A percentile compares a stretch with the other conserved stretches of the same genome.
These are phyloP conservation scores for Henckelia pumila DNA, from an alignment of 257 asterid species.

Conservation along the genomic window DNA sequence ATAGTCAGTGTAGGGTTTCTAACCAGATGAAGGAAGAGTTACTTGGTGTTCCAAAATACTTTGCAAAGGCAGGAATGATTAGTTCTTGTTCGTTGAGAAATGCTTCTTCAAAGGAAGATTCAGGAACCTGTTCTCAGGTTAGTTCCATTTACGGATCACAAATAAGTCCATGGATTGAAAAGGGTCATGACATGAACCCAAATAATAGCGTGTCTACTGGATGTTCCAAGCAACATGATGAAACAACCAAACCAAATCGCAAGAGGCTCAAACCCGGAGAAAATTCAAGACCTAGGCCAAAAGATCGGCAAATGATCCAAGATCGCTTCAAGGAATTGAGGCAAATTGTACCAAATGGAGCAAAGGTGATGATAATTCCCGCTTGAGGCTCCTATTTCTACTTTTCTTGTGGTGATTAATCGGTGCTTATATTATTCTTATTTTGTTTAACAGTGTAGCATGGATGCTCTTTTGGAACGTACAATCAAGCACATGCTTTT, in stretches of 20 bases:
- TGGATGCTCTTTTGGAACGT: constrained; percentile 89
- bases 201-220: constrained; percentile 58
- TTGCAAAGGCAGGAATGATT: constrained; percentile 38
- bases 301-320: constrained; percentile 98
- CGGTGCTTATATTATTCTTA: neutral
- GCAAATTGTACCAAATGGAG: constrained; percentile 92
- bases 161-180: constrained; percentile 69
- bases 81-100: constrained; percentile 46
- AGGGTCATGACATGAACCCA: constrained; percentile 45
- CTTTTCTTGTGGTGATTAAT: neutral
- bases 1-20: constrained; percentile 42
- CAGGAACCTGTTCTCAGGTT: constrained; percentile 46
- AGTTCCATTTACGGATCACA: constrained; percentile 70
- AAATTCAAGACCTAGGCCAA: constrained; percentile 89
- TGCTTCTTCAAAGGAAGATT: constrained; percentile 44
- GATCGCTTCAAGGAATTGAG: constrained; percentile 91
- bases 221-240: constrained; percentile 64
- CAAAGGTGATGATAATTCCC: constrained; percentile 60
- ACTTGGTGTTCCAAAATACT: constrained; percentile 53
- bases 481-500: constrained; percentile 93
- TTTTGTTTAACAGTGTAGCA: constrained; percentile 77
- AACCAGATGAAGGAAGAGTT: constrained; percentile 53
- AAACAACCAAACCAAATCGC: constrained; percentile 57
- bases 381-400: neutral
- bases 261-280: constrained; percentile 91